Conservation (phyloP, 2,329 filamentous ascomycete genomes). For the Grosmannia clavigera region DNA sequence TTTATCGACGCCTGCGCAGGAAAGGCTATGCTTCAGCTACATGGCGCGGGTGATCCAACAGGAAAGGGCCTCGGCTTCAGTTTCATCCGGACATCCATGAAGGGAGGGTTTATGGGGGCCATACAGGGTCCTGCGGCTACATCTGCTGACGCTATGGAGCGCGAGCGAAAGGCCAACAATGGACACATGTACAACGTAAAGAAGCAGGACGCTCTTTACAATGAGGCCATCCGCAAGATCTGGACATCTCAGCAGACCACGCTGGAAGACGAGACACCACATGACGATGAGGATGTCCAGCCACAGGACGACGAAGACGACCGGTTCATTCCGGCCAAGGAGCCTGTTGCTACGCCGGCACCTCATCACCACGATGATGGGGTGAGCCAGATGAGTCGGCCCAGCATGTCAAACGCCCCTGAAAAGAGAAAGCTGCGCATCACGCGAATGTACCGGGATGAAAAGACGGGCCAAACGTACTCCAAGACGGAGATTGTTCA, state of each 20-base stretch:
- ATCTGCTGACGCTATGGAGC: constrained; percentile 73
- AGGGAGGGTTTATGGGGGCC: constrained; percentile 83
- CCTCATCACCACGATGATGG: constrained; percentile 52
- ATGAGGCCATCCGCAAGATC: constrained; percentile 79
- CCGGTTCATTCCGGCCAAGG: constrained; percentile 58
- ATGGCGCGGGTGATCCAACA: constrained; percentile 89
- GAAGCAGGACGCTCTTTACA: constrained; percentile 83
- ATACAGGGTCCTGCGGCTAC: constrained; percentile 53
- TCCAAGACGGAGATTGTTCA: constrained; percentile 54
- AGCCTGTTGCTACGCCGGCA: constrained; percentile 52
- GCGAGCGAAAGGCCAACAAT: constrained; percentile 77
- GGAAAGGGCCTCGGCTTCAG: constrained; percentile 89
- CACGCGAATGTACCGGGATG: constrained; percentile 41
- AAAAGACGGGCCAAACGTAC: constrained; percentile 51
- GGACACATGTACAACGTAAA: constrained; percentile 98
- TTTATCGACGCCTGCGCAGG: constrained; percentile 88
- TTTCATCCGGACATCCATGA: constrained; percentile 98
- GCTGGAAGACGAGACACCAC: constrained; percentile 59
- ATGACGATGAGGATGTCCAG: constrained; percentile 48
- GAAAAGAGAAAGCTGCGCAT: constrained; percentile 61
- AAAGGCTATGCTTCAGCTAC: constrained; percentile 92
- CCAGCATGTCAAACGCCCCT: constrained; percentile 52
- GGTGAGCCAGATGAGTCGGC: constrained; percentile 61
- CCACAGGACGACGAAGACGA: constrained; percentile 51
- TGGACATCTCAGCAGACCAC: constrained; percentile 81